Evolutionary conservation across 2,329 filamentous ascomycete genomes (phyloP).

Genomic region (Hortaea werneckii): DNA sequence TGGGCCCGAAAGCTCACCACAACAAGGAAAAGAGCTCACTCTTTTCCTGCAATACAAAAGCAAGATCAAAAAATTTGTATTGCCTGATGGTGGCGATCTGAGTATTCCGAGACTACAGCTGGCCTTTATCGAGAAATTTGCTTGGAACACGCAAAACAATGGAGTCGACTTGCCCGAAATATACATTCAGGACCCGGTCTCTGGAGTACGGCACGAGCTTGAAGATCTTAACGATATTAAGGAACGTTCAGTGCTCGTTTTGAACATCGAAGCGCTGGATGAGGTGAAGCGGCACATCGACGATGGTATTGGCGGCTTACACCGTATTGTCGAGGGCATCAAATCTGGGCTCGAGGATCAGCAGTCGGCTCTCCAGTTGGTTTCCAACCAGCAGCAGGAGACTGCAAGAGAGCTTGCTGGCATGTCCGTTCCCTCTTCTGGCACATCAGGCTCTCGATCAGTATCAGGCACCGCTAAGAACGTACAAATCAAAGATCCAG

Average conservation of each 20-base stretch:
- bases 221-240: conserved; percentile 91
- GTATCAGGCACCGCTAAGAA: conserved; percentile 1
- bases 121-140: conserved; percentile 98
- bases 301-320: conserved; percentile 73
- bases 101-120: conserved; percentile 82
- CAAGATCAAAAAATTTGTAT: conserved; percentile 90
- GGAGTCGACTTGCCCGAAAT: conserved; percentile 90
- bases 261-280: conserved; percentile 87
- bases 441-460: conserved; percentile 18
- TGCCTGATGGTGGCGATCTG: conserved; percentile 74
- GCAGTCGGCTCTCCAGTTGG: conserved; percentile 66
- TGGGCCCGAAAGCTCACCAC: conserved; percentile 51
- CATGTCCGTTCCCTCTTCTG: conserved; percentile 41
- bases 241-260: conserved; percentile 84
- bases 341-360: conserved; percentile 78
- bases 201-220: conserved; percentile 90
- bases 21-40: conserved; percentile 75
- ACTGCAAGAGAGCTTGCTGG: conserved; percentile 76
- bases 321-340: conserved; percentile 74
- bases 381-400: conserved; percentile 85
- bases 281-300: conserved; percentile 96
- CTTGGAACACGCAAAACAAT: conserved; percentile 95
- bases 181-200: conserved; percentile 92
- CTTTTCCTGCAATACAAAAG: conserved; percentile 94
- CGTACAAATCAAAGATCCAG: conserved; percentile 28